phyloP scores from a whole-genome alignment of 768 basidiomycete species.

The Ramaria sp. region DNA sequence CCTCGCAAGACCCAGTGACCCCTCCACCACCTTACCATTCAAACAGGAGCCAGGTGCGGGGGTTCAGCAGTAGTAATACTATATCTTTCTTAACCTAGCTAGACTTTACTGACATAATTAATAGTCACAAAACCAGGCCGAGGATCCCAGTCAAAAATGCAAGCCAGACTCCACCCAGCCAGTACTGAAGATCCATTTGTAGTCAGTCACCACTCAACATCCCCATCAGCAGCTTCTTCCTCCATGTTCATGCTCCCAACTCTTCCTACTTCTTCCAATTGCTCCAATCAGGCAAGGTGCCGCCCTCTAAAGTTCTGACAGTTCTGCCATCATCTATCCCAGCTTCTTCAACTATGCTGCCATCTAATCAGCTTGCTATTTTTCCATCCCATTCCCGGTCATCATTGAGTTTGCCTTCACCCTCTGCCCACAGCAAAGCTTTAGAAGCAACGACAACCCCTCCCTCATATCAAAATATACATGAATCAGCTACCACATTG shows the following conservation, averaged over 20 bases:
- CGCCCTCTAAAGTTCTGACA: neutral
- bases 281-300: neutral
- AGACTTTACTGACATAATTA: neutral
- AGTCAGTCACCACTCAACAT: neutral
- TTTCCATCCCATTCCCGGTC: neutral
- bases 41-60: too few relatives aligned
- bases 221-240: neutral
- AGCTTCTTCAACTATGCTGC: neutral
- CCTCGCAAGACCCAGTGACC: too few relatives aligned
- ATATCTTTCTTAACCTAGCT: neutral
- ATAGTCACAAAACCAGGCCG: neutral
- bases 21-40: too few relatives aligned
- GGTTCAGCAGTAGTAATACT: too few relatives aligned
- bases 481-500: too few relatives aligned
- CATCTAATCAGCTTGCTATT: neutral
- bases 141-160: neutral
- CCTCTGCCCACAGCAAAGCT: too few relatives aligned
- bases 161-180: neutral
- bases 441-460: too few relatives aligned
- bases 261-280: neutral
- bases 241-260: neutral
- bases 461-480: too few relatives aligned
- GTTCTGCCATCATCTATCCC: neutral
- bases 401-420: too few relatives aligned
- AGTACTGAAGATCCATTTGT: neutral